These are phyloP conservation scores for Emydomyces testavorans DNA, from an alignment of 2,329 filamentous ascomycete genomes.

Conservation along the genomic window DNA sequence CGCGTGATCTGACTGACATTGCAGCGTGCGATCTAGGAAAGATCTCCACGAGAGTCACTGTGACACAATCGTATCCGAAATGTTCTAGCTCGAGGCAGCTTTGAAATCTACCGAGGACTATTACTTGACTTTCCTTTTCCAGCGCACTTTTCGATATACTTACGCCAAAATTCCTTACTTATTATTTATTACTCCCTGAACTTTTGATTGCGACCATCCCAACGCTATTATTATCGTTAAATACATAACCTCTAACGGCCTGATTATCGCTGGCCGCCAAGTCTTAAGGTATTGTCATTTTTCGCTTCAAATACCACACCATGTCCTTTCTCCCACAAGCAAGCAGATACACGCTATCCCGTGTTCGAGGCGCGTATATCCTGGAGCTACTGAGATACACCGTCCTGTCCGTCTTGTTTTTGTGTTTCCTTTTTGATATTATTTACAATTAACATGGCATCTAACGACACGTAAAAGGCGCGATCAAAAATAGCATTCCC, in stretches of 20 bases:
- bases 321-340: background rate
- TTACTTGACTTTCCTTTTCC: background rate
- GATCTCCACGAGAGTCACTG: slow-evolving; percentile 7
- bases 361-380: slow-evolving; percentile 9
- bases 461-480: slow-evolving; percentile 6
- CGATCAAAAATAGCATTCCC: background rate
- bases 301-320: slow-evolving; percentile 2
- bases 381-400: background rate
- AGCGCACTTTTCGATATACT: background rate
- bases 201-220: background rate
- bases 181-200: background rate
- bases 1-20: slow-evolving; percentile 7
- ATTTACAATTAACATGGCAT: background rate
- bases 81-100: slow-evolving; percentile 3
- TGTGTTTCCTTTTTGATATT: slow-evolving; percentile 1
- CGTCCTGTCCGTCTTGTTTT: background rate
- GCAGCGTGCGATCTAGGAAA: slow-evolving; percentile 4
- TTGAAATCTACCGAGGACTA: slow-evolving; percentile 3
- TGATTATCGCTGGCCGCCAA: slow-evolving; percentile 4
- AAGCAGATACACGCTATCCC: background rate
- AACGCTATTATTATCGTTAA: slow-evolving; percentile 5
- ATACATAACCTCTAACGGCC: slow-evolving; percentile 5
- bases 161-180: background rate
- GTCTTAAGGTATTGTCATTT: slow-evolving; percentile 4
- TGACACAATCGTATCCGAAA: slow-evolving; percentile 10